Percentiles rank a stretch among this genome's conserved stretches.
Conservation (phyloP, 2,329 filamentous ascomycete genomes). For the Fusarium coffeatum region DNA sequence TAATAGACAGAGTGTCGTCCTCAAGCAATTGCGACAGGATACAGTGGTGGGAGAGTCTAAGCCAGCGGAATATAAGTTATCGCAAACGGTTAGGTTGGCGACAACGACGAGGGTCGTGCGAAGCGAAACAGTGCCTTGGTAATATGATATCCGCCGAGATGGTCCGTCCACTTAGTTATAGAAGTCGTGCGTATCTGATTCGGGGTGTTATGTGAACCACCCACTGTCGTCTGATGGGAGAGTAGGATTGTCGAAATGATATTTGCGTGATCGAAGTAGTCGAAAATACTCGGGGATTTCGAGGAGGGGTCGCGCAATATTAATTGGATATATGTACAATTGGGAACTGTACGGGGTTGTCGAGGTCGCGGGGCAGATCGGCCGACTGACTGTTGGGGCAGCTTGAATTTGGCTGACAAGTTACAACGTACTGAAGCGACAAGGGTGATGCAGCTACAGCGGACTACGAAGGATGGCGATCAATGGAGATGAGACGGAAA, state of each 20-base stretch:
- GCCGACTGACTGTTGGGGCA: constrained; percentile 28
- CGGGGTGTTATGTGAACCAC: constrained; percentile 32
- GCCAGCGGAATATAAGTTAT: constrained; percentile 6
- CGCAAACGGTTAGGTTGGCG: constrained; percentile 24
- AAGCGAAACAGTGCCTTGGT: constrained; percentile 29
- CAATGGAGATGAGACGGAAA: constrained; percentile 13
- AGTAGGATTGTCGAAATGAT: constrained; percentile 24
- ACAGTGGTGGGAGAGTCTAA: constrained; percentile 10
- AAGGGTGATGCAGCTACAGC: constrained; percentile 24
- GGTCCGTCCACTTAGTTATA: constrained; percentile 37
- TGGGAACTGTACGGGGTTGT: constrained; percentile 24
- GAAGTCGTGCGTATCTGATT: constrained; percentile 37
- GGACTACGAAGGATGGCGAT: constrained; percentile 30
- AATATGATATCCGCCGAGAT: constrained; percentile 33
- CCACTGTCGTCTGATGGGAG: constrained; percentile 23
- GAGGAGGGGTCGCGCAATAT: constrained; percentile 11
- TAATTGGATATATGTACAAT: constrained; percentile 37
- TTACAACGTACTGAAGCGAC: constrained; percentile 23
- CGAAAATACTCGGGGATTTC: constrained; percentile 8
- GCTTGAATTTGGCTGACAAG: constrained; percentile 33
- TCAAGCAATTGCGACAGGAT: constrained; percentile 26
- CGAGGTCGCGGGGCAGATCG: constrained; percentile 33
- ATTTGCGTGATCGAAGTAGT: constrained; percentile 16
- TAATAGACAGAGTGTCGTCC: constrained; percentile 46
- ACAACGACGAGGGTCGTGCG: constrained; percentile 23